phyloP scores from a whole-genome alignment of 768 basidiomycete species.

The Leccinum broughii region DNA sequence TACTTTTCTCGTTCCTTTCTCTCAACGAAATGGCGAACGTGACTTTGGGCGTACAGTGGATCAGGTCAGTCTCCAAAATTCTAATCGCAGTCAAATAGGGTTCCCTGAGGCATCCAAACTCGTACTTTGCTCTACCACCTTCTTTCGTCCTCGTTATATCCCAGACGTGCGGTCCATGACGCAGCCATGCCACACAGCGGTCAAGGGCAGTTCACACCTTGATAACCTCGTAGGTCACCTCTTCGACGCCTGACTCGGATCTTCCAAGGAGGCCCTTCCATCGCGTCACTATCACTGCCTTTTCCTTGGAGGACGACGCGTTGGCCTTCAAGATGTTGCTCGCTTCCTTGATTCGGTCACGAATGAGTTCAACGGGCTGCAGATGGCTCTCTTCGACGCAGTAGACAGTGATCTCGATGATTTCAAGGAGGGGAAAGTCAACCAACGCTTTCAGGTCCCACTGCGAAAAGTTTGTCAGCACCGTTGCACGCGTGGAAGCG shows the following conservation, averaged over 20 bases:
- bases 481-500: background rate
- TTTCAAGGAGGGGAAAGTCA: slow-evolving; percentile 1
- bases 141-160: background rate
- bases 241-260: background rate
- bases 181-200: background rate
- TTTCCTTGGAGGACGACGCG: slow-evolving; percentile 8
- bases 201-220: slow-evolving; percentile 3
- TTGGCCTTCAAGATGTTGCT: slow-evolving; percentile 8
- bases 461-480: background rate
- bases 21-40: background rate
- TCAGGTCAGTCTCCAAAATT: background rate
- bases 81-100: background rate
- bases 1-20: background rate
- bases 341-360: background rate
- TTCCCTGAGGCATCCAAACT: background rate
- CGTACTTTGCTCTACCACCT: background rate
- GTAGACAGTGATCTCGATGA: slow-evolving; percentile 6
- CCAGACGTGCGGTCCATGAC: background rate
- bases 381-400: background rate
- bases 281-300: background rate
- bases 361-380: background rate
- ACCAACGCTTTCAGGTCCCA: background rate
- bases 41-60: background rate
- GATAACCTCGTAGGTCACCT: slow-evolving; percentile 2
- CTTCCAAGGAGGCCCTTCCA: background rate